These are phyloP conservation scores for Cladosporium austrohemisphaericum DNA, from an alignment of 2,329 filamentous ascomycete genomes.

Conservation along the genomic window DNA sequence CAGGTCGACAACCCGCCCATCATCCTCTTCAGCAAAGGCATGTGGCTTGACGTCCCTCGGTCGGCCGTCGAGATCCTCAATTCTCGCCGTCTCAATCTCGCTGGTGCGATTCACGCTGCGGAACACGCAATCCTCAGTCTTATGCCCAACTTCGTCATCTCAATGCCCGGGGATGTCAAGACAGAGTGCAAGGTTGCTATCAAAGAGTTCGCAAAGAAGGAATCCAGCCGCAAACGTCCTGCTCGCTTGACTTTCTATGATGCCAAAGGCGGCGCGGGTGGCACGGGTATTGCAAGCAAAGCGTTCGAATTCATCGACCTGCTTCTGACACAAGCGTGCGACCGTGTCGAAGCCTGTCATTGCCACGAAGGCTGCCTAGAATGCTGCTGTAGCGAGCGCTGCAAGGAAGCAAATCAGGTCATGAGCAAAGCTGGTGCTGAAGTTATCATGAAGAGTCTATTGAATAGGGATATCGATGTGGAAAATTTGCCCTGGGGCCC, in stretches of 20 bases:
- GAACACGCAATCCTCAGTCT: slow-evolving; percentile 86
- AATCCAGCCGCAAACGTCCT: slow-evolving; percentile 72
- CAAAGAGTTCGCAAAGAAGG: slow-evolving; percentile 77
- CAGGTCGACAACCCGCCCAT: slow-evolving; percentile 92
- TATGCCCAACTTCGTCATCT: slow-evolving; percentile 87
- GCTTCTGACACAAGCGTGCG: slow-evolving; percentile 70
- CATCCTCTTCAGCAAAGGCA: slow-evolving; percentile 76
- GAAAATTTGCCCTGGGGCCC: slow-evolving; percentile 83
- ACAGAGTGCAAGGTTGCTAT: slow-evolving; percentile 88
- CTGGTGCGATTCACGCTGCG: slow-evolving; percentile 87
- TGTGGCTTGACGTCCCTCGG: slow-evolving; percentile 92
- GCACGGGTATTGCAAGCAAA: slow-evolving; percentile 83
- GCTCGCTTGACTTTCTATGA: slow-evolving; percentile 93
- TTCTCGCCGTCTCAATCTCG: slow-evolving; percentile 69
- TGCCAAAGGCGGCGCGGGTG: slow-evolving; percentile 79
- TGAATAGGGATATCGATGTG: slow-evolving; percentile 75
- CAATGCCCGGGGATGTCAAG: slow-evolving; percentile 82
- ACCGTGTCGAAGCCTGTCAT: slow-evolving; percentile 69
- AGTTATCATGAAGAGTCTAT: slow-evolving; percentile 72
- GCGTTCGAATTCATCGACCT: slow-evolving; percentile 89
- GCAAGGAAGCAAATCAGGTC: slow-evolving; percentile 81
- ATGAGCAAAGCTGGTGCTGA: slow-evolving; percentile 88
- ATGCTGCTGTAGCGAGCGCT: slow-evolving; percentile 81
- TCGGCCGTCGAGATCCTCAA: slow-evolving; percentile 74
- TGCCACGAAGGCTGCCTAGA: slow-evolving; percentile 82